Evolutionary conservation across 148 eudicot species (phyloP).

Genomic region (Diospyros kaki): DNA sequence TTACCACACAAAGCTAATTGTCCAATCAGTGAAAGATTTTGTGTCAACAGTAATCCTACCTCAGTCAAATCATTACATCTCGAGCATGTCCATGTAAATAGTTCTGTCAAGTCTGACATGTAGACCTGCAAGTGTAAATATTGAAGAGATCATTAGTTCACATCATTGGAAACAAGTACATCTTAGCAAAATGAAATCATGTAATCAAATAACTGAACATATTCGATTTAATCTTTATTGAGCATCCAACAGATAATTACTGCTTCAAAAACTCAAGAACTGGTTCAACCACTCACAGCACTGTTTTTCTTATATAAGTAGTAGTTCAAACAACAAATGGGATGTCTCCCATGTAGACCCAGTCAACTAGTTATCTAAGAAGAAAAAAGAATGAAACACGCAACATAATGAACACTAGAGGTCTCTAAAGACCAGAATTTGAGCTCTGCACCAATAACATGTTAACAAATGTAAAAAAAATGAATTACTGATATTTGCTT

Average conservation of each 20-base stretch:
- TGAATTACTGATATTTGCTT: neutral
- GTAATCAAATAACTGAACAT: neutral
- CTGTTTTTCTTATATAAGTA: neutral
- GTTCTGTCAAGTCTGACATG: conserved; percentile 80
- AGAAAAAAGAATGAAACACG: neutral
- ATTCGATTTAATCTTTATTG: neutral
- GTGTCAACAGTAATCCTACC: conserved; percentile 35
- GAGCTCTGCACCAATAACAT: neutral
- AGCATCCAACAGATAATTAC: neutral
- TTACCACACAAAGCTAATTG: neutral
- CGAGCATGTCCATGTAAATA: conserved; percentile 88
- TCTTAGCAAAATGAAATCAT: neutral
- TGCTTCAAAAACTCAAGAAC: neutral
- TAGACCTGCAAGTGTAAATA: conserved; percentile 54
- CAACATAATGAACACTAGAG: neutral
- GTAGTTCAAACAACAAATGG: neutral
- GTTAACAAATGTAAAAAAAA: neutral
- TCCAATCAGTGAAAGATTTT: neutral
- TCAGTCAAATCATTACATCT: conserved; percentile 71
- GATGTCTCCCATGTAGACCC: neutral
- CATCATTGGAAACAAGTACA: neutral
- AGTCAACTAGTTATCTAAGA: neutral
- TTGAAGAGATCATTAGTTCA: neutral
- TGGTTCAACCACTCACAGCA: neutral
- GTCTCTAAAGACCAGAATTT: neutral